Base-by-base conservation (phyloP, 2,329 filamentous ascomycete genomes). In the Penicillium griseofulvum region DNA sequence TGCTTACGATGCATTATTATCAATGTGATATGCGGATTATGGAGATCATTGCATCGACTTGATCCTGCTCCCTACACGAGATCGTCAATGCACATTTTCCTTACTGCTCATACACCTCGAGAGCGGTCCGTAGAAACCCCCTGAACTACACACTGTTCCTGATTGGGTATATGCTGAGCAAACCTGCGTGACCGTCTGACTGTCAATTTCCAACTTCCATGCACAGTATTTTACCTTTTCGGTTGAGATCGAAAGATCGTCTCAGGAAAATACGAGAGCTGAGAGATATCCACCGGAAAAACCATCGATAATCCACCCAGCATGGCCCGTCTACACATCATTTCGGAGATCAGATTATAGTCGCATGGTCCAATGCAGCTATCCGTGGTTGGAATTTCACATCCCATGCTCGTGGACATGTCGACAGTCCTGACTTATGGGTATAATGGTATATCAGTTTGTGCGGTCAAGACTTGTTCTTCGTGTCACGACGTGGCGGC, bases 401-500 rank as follows among this genome's bases (percentile, higher is more conserved):
- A 46, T 54, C 50, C 14, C 31, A 33, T 14, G 42, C 39, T 36
- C 39, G 44, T 38, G 26, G 43, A 16, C 10, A 17, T 31, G 17
- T 17, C 28, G 28, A 37, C 5, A n/a, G n/a, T n/a, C 12, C 31
- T 37, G 12, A 36, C 6, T 10, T 17, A 28, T 7, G 10, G 22
- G 14, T n/a, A 51, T 19, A 36, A 34, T 43, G 24, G 31, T 37
- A 34, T 49, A 53, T 26, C 4, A n/a, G 11, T 19, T 31, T 34
- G 7, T 26, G 38, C 34, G 28, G 28, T 33, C 34, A 33, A 52
- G 9, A 33, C 24, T 24, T 17, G 36, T 28, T 34, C 8, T 29
- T 59, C 33, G 61, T 62, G 52, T 58, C 53, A 62, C 62, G 56
- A 59, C 61, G 68, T 71, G 67, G 69, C 65, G 65, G 68, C 68